Evolutionary conservation across 495 filamentous ascomycete species (phyloP), one percentile per base, ranked within the genome.

Genomic region (Annulohypoxylon nitens): DNA sequence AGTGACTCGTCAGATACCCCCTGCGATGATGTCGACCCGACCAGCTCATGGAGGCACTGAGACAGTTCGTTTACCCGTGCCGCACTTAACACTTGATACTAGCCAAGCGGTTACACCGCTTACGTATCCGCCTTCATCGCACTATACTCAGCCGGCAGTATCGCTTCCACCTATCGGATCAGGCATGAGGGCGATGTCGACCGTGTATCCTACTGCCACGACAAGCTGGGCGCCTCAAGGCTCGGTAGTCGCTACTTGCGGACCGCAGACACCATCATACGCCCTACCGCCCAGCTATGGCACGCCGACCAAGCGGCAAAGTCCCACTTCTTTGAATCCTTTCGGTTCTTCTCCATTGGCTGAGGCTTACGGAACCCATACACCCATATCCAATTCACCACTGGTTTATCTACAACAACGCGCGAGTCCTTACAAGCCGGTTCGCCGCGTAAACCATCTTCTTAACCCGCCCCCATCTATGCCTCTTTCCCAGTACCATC

Each of bases 401-500:
- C 86, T 88, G 50, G 71, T 88, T 67, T 89, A 89, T 70, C 83
- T 89, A 12, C 87, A 89, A 69, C 89, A 91, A 72, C 86, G 86
- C 66, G 82, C 87, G 50, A 98, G 97, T 54, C 96, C 96, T 0
- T 99, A 98, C 81, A 92, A 92, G 68, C 96, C 96, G 3, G 90
- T 99, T 30, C 92, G 95, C 61, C 87, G 91, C 61, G 93, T 98
- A 59, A 93, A 94, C 69, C 97, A 93, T 3, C 86, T 99, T 18
- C 86, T 98, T 16, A 93, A 96, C 33, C 96, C 95, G 11, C 93
- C 96, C 57, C 93, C 94, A 0, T 93, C 93, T 12, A 86, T 88
- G 0, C 92, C 93, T 10, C 86, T 97, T 53, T 89, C 94, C 54
- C 90, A 93, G 70, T 91, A 92, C 65, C 88, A 78, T 85, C 91